Conservation (phyloP, 176 grass and related monocot genomes). For the Olyra latifolia region DNA sequence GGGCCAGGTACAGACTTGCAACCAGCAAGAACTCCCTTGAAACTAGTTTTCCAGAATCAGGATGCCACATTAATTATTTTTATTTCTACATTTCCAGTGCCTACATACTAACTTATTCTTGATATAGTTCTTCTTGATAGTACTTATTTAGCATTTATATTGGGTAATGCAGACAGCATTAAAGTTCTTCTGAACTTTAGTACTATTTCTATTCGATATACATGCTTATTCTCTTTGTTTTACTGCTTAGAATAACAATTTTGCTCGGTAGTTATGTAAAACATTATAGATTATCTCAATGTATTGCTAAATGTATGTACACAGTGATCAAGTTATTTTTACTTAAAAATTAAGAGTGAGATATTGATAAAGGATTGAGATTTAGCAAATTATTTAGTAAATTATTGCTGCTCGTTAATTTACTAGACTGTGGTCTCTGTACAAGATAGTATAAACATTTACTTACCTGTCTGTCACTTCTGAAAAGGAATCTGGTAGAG, state of each 20-base stretch:
- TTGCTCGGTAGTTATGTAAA: constrained; percentile 4
- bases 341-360: background rate
- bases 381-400: background rate
- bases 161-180: background rate
- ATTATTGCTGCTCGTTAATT: background rate
- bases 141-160: constrained; percentile 27
- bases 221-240: constrained; percentile 13
- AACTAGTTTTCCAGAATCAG: constrained; percentile 1
- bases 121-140: background rate
- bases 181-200: constrained; percentile 25
- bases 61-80: background rate
- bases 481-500: constrained; percentile 61
- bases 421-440: background rate
- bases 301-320: constrained; percentile 4
- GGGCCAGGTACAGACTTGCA: constrained; percentile 57
- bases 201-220: background rate
- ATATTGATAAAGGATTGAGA: constrained; percentile 1
- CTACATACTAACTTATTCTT: constrained; percentile 1
- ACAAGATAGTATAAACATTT: background rate
- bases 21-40: background rate
- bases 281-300: constrained; percentile 3
- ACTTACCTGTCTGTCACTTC: background rate
- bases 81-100: constrained; percentile 9
- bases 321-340: background rate
- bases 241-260: constrained; percentile 25